Conservation (phyloP, 192 early-diverging fungal species). For the Coemansia reversa region DNA sequence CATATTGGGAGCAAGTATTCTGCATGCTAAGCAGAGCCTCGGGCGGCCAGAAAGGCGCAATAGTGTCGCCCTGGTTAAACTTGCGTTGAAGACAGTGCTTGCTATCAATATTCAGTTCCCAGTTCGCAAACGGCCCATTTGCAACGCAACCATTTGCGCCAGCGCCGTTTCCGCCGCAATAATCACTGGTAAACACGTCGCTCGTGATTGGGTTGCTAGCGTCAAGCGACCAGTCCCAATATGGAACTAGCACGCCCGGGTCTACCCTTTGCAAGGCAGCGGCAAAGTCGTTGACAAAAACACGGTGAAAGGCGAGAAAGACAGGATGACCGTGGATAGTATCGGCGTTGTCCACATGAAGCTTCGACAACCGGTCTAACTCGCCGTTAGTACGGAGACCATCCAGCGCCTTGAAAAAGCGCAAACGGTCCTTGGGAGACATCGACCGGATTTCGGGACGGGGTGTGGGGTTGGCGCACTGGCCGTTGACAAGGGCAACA, state of each 20-base stretch:
- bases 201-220: constrained; percentile 44
- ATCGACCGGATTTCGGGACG: constrained; percentile 55
- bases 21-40: constrained; percentile 53
- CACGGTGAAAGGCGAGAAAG: constrained; percentile 59
- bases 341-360: constrained; percentile 52
- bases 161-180: constrained; percentile 53
- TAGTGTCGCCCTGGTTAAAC: constrained; percentile 52
- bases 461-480: constrained; percentile 34
- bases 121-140: constrained; percentile 47
- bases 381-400: constrained; percentile 43
- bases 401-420: constrained; percentile 43
- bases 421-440: constrained; percentile 45
- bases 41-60: constrained; percentile 51
- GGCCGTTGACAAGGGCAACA: constrained; percentile 23
- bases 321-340: constrained; percentile 49
- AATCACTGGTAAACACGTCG: constrained; percentile 35
- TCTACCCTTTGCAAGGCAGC: constrained; percentile 49
- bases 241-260: constrained; percentile 50
- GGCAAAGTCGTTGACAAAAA: constrained; percentile 57
- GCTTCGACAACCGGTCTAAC: constrained; percentile 46
- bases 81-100: constrained; percentile 49
- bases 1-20: constrained; percentile 41
- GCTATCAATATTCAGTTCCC: constrained; percentile 37
- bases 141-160: constrained; percentile 41
- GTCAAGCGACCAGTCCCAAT: constrained; percentile 58